Conservation (phyloP, 1,284 basidiomycete genomes). For the Trametes hirsuta region DNA sequence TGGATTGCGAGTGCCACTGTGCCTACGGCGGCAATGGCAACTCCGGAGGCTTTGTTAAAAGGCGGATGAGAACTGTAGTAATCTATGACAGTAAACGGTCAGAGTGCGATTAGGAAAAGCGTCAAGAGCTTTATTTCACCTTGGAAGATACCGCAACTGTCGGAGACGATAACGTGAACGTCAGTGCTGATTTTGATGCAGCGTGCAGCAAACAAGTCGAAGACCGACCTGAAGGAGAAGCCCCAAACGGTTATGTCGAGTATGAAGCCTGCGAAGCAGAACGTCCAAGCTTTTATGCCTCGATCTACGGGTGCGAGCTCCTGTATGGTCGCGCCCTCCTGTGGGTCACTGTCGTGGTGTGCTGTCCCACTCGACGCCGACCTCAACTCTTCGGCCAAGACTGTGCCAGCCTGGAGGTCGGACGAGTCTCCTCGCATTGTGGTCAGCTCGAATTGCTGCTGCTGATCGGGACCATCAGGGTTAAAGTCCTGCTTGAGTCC, state of each 20-base stretch:
- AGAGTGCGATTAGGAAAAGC: too few species aligned
- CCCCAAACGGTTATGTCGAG: conserved; percentile 32
- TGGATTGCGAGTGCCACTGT: conserved; percentile 25
- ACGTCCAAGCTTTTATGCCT: conserved; percentile 29
- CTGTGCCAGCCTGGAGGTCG: conserved; percentile 5
- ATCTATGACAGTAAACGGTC: not conserved
- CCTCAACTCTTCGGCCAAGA: not conserved
- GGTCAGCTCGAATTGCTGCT: not conserved
- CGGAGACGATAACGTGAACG: not conserved
- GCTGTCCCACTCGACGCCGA: conserved; percentile 1
- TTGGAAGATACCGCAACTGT: conserved; percentile 31
- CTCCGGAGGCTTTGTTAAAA: conserved; percentile 19
- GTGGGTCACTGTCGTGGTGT: conserved; percentile 10
- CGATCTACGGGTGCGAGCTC: conserved; percentile 28
- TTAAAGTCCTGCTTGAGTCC: too few species aligned
- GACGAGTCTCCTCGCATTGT: not conserved
- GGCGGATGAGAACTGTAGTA: conserved; percentile 29
- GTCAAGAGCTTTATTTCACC: conserved; percentile 1
- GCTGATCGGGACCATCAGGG: not conserved
- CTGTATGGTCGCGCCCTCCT: conserved; percentile 25
- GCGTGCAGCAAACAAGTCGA: not conserved
- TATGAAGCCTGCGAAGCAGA: conserved; percentile 26
- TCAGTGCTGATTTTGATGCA: not conserved
- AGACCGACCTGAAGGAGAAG: conserved; percentile 27
- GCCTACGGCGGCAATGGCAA: conserved; percentile 23